Conservation (phyloP, 495 filamentous ascomycete species). For the Penicillium daleae region DNA sequence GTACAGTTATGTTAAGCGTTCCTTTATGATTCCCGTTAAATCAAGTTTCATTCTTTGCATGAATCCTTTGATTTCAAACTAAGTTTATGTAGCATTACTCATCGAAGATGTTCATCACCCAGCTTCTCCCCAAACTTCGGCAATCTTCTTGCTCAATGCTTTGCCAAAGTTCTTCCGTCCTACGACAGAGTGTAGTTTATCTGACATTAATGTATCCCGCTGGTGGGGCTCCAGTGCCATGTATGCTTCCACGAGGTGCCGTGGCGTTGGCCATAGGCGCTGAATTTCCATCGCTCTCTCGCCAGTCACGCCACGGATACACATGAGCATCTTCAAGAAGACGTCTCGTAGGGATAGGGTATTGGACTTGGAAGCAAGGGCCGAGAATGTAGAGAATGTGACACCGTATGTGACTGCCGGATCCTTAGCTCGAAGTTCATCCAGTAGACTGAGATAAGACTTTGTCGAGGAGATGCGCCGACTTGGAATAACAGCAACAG, state of each 20-base stretch:
- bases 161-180: slow-evolving; percentile 71
- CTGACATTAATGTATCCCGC: slow-evolving; percentile 54
- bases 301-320: slow-evolving; percentile 72
- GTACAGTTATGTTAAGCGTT: slow-evolving; percentile 3
- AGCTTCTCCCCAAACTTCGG: slow-evolving; percentile 69
- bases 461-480: slow-evolving; percentile 62
- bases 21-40: background rate
- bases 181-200: slow-evolving; percentile 56
- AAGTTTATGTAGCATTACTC: background rate
- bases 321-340: slow-evolving; percentile 89
- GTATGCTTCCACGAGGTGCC: slow-evolving; percentile 69
- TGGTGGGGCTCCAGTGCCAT: slow-evolving; percentile 55
- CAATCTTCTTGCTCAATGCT: slow-evolving; percentile 67
- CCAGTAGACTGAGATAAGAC: slow-evolving; percentile 70
- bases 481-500: slow-evolving; percentile 63
- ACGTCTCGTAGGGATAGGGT: slow-evolving; percentile 73
- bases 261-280: slow-evolving; percentile 72
- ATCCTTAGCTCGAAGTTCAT: slow-evolving; percentile 54
- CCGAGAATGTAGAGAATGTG: slow-evolving; percentile 72
- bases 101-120: slow-evolving; percentile 15
- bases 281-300: slow-evolving; percentile 86
- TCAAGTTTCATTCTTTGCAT: background rate
- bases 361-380: slow-evolving; percentile 74
- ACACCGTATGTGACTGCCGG: slow-evolving; percentile 62
- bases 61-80: background rate